A percentile compares a stretch with the other conserved stretches of the same genome.
Evolutionary conservation across 2,329 filamentous ascomycete species (phyloP).

Genomic region (Aspergillus puulaauensis): DNA sequence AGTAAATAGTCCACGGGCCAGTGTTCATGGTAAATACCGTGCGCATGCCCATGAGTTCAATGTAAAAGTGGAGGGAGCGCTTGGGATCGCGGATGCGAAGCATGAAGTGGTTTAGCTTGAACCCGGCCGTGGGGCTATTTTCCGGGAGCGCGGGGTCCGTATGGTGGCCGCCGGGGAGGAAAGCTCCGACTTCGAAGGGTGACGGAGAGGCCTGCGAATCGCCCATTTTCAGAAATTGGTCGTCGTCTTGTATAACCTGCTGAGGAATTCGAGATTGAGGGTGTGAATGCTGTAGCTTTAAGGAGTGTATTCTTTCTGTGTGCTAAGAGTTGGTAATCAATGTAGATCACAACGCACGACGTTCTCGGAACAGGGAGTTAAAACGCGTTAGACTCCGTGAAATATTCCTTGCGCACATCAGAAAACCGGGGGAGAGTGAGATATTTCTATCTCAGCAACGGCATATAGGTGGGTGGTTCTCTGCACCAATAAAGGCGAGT

Average conservation of each 20-base stretch:
- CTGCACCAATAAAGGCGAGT: neutral
- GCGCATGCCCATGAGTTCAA: slow-evolving; percentile 41
- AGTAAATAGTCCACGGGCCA: slow-evolving; percentile 42
- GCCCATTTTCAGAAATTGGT: neutral
- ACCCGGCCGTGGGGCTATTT: slow-evolving; percentile 29
- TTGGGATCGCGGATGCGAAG: slow-evolving; percentile 37
- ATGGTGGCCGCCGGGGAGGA: slow-evolving; percentile 31
- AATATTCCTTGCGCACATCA: neutral
- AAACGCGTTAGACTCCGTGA: neutral
- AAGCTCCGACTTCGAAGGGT: slow-evolving; percentile 26
- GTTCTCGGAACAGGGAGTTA: neutral
- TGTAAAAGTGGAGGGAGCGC: slow-evolving; percentile 38
- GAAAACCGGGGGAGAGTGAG: neutral
- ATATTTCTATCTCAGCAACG: slow-evolving; percentile 4
- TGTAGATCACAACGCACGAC: neutral
- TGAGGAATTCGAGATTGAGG: neutral
- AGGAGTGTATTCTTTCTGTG: neutral
- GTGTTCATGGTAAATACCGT: slow-evolving; percentile 41
- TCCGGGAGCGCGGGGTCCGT: slow-evolving; percentile 28
- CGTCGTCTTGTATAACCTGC: neutral
- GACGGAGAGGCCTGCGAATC: slow-evolving; percentile 5
- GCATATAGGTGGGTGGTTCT: neutral
- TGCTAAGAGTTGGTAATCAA: neutral
- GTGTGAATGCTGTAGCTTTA: too few relatives aligned
- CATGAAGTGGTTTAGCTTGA: slow-evolving; percentile 41